A percentile compares a stretch with the other conserved stretches of the same genome.
These are phyloP conservation scores for Onygenales sp. DNA, from an alignment of 2,329 filamentous ascomycete species.

Conservation along the genomic window DNA sequence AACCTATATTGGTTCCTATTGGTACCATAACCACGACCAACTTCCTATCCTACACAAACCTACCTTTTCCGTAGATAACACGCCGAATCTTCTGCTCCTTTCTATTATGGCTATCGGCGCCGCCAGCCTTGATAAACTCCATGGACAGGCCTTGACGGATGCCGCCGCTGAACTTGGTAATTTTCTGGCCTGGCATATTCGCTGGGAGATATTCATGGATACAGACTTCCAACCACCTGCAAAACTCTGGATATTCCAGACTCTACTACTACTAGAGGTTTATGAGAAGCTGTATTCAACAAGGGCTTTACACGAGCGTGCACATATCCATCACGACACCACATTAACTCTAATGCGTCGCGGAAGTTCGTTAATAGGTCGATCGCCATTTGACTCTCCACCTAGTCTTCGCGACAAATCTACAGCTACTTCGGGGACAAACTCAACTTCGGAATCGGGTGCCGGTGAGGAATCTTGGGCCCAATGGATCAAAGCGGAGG, in stretches of 20 bases:
- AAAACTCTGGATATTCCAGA: slow-evolving; percentile 93
- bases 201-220: slow-evolving; percentile 94
- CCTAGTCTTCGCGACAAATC: slow-evolving; percentile 56
- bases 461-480: slow-evolving; percentile 89
- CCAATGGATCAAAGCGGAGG: slow-evolving; percentile 89
- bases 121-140: slow-evolving; percentile 74
- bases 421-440: slow-evolving; percentile 28
- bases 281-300: slow-evolving; percentile 99
- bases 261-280: slow-evolving; percentile 75
- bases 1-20: slow-evolving; percentile 85
- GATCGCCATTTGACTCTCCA: slow-evolving; percentile 74
- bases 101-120: slow-evolving; percentile 90
- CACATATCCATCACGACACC: slow-evolving; percentile 93
- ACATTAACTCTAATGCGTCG: slow-evolving; percentile 92
- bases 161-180: slow-evolving; percentile 76
- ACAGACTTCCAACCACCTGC: slow-evolving; percentile 81
- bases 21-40: slow-evolving; percentile 90
- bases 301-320: slow-evolving; percentile 79
- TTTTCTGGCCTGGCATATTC: slow-evolving; percentile 84
- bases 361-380: slow-evolving; percentile 81
- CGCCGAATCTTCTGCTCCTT: slow-evolving; percentile 72
- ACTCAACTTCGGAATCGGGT: slow-evolving; percentile 51
- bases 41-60: slow-evolving; percentile 90
- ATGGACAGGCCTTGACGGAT: slow-evolving; percentile 63
- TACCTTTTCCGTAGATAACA: slow-evolving; percentile 81